Base-by-base conservation (phyloP, 2,329 filamentous ascomycete species). In the Scedosporium minutisporum region DNA sequence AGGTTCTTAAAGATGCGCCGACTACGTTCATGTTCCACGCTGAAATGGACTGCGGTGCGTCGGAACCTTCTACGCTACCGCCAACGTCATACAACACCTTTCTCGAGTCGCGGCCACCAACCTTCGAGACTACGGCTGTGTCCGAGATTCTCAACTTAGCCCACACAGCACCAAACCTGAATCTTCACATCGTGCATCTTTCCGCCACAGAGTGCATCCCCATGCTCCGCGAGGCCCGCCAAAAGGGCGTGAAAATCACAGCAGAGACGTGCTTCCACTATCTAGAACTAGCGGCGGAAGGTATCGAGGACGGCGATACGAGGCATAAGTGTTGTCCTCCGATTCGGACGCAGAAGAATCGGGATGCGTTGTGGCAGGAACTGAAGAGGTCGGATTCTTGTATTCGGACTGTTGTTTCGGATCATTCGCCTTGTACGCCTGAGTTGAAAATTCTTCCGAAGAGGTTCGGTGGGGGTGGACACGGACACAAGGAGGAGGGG, bases 1-100 rank as follows among this genome's bases (percentile, higher is more conserved):
- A 80, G 33, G 90, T 88, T 57, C 83, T 99, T 65, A 89, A 90
- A 65, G 86, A 91, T 68, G 83, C 87, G 62, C 83, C 91, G 18
- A 97, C 95, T 2, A 96, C 92, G 0, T 86, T 97, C 69, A 97
- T 99, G 93, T 99, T 99, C 78, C 95, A 99, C 72, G 95, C 95
- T 63, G 95, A 99, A 75, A 97, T 97, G 92, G 87, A 96, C 12
- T 92, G 93, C n/a, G 90, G 91, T 18, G 89, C 93, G 67, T 77
- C 89, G 59, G 85, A 86, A 67, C 92, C 90, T 46, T 21, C 44
- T 46, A 16, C 0, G 89, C 93, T 2, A 89, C 90, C 61, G 91
- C 78, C 93, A 27, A 87, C 87, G 61, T 80, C 87, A 33, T 99
- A 99, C 78, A 84, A 85, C 65, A 97, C 93, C 3, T 99, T 97